These are phyloP conservation scores for Meyerozyma sp. DNA, from an alignment of 1,139 yeast species.

Conservation along the genomic window DNA sequence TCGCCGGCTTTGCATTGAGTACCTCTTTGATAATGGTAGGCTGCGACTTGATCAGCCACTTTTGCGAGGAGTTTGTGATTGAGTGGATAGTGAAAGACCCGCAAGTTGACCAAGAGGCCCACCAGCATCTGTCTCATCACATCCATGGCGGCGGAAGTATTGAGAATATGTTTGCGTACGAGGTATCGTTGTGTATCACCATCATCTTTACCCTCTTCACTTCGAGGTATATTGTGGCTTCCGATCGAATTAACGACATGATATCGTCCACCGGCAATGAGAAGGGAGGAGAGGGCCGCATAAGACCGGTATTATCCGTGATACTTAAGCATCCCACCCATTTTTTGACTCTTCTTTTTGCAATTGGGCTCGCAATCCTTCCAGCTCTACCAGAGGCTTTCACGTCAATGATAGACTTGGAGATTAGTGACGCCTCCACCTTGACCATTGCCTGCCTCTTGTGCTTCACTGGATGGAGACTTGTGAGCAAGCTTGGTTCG, in stretches of 20 bases:
- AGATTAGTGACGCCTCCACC: slow-evolving; percentile 47
- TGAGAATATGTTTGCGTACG: slow-evolving; percentile 30
- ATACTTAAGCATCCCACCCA: slow-evolving; percentile 55
- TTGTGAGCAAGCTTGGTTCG: slow-evolving; percentile 48
- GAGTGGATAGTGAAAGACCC: slow-evolving; percentile 38
- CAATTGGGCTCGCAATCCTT: slow-evolving; percentile 28
- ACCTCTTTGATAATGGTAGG: slow-evolving; percentile 88
- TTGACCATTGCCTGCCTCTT: slow-evolving; percentile 45
- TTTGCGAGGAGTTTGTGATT: slow-evolving; percentile 68
- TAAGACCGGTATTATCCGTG: slow-evolving; percentile 1
- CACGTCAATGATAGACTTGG: slow-evolving; percentile 27
- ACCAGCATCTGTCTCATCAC: slow-evolving; percentile 43
- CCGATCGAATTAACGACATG: slow-evolving; percentile 31
- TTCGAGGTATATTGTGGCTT: slow-evolving; percentile 30
- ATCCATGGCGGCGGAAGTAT: slow-evolving; percentile 42
- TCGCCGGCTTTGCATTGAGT: slow-evolving; percentile 82
- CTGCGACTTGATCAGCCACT: slow-evolving; percentile 78
- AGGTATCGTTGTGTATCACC: slow-evolving; percentile 21
- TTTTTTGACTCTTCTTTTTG: slow-evolving; percentile 53
- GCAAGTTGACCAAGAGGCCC: slow-evolving; percentile 20
- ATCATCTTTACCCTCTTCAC: slow-evolving; percentile 30
- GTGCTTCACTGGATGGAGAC: slow-evolving; percentile 49
- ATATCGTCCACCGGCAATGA: slow-evolving; percentile 16
- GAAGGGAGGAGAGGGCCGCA: no score
- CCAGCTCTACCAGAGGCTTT: slow-evolving; percentile 30